Base-by-base conservation (phyloP, 257 asterid genomes). In the Salvia splendens region DNA sequence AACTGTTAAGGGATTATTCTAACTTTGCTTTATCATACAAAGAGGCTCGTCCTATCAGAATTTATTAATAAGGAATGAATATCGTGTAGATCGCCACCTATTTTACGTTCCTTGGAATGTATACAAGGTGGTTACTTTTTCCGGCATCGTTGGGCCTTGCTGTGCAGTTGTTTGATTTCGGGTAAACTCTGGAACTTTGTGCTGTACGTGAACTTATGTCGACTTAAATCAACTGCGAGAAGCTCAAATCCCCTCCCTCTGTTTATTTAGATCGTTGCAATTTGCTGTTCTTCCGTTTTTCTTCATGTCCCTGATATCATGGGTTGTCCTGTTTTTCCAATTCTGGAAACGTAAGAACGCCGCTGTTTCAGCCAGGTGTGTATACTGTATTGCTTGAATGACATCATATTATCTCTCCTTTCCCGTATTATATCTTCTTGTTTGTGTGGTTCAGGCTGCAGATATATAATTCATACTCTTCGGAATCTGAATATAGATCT, bases 261-360 rank as follows among this genome's bases (percentile, higher is more conserved):
- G 4, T 63, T 71, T 62, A 17, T 52, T 50, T 82, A 91, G 99
- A 74, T 84, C 95, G 42, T 54, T 88, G 79, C 95, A 91, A 65
- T 69, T 91, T 70, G 69, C 81, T 70, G 97, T 88, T 76, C 97
- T 90, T 61, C 97, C 97, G 1, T 69, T 79, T 68, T 94, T 94
- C 89, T 94, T 88, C 73, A 68, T 87, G 76, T 80, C 95, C 80
- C 69, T 88, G 42, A 76, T 94, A 69, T 80, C 91, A 54, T 91
- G 99, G 99, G 94, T 96, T 17, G 95, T 84, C 55, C 60, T 84
- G 75, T 86, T 94, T 82, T 84, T 94, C 74, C 99, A 94, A 73
- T 94, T 94, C 73, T 94, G 99, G 99, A 90, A 91, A 77, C 97
- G 99, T 12, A 90, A 91, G 80, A 89, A 83, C 32, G 60, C 96